Evolutionary conservation across 208 protist species (phyloP), one percentile per base, ranked within the genome.

Genomic region (Porcisia hertigi): DNA sequence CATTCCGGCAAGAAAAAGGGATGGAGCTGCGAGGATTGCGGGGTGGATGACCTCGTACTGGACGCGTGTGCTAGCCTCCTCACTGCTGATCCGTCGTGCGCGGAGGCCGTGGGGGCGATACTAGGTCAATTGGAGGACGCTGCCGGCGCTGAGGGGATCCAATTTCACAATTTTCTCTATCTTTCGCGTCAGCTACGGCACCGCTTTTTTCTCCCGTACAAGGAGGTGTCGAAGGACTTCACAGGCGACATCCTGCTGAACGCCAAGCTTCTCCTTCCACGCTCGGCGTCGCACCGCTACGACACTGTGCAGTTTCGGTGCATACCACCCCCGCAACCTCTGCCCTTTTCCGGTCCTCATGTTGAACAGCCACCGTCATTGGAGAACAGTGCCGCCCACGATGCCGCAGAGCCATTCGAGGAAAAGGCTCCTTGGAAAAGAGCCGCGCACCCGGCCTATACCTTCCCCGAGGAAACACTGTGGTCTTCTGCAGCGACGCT

Each of bases 41-140:
- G 92, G 34, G 69, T 92, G n/a, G 90, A 96, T 63, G 88, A 96
- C 52, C 76, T 86, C 47, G 88, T 96, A 53, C 76, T 90, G 11
- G 82, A 89, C 43, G 80, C 81, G 63, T 96, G 92, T 64, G 54
- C 71, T 3, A 80, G 75, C 43, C 34, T 96, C 39, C 74, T 90
- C 34, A 77, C 73, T 11, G 88, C 84, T 7, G 77, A 88, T 55
- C 74, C 85, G 0, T 55, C 81, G 1, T 73, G 52, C 0, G 57
- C 71, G 1, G 30, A 57, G 25, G 58, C 75, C 55, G 80, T 91
- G 69, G 75, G 85, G 25, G 71, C 45, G 0, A 78, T 83, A 63
- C 65, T 92, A 63, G 72, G 80, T 7, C 81, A 88, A 45, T 69
- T 93, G 43, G 82, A 74, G 39, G 73, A 69, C 5, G 71, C 67